Evolutionary conservation across 2,329 filamentous ascomycete species (phyloP), one percentile per base, ranked within the genome.

Genomic region (Lizonia empirigonia): DNA sequence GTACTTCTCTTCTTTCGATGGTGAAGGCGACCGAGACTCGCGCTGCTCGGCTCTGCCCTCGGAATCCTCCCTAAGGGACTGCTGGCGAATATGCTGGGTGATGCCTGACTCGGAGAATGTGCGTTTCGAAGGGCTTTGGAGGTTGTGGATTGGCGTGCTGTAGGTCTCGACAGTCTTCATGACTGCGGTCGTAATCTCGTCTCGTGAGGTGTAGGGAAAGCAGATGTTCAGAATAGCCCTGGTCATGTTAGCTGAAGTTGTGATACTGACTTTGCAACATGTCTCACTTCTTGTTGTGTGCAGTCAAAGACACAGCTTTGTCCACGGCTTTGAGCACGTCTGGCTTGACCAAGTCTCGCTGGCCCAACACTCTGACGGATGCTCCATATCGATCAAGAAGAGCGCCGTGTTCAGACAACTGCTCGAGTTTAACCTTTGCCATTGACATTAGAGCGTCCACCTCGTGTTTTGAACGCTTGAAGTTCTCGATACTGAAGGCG

Each of bases 401-500:
- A 67, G 96, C 92, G 23, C 94, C 94, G 65, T 99, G 94, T 68
- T 96, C 90, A 20, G 90, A 87, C 63, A 99, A 80, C 73, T 99
- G 94, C 53, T 89, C 85, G 20, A 99, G 81, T 77, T 97, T 97
- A 66, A 94, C 85, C 78, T 96, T 97, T 54, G 93, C 93, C 81
- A 99, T 91, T 70, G 96, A 89, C 94, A 99, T 99, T 56, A 99
- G 78, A 23, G 91, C 92, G 69, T 97, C 91, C 7, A 99, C 94
- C 74, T 99, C 94, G 74, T 95, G 94, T 74, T 94, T 92, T 18
- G 91, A 93, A 5, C 94, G 86, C 73, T 97, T 96, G 79, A 96
- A 99, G 78, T 99, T 99, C 76, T 99, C 94, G 68, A 99, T 97
- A 70, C 91, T 96, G 77, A 99, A 99, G 13, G 94, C 94, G 73